Percentiles rank a stretch among this genome's conserved stretches.
Conservation (phyloP, 148 eudicot species). For the Arbutus unedo region DNA sequence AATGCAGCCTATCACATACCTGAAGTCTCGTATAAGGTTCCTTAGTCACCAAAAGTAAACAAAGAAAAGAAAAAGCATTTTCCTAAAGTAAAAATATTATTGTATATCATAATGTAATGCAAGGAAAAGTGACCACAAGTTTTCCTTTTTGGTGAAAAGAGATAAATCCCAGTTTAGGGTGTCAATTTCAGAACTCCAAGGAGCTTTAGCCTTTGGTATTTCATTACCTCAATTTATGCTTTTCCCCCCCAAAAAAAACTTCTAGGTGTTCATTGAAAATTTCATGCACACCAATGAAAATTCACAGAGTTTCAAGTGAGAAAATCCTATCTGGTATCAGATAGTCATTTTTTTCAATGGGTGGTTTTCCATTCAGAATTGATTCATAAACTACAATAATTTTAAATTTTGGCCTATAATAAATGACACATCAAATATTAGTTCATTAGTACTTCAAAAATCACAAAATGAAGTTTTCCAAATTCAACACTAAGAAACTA, state of each 20-base stretch:
- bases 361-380: not conserved
- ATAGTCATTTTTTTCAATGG: not conserved
- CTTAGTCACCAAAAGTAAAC: not conserved
- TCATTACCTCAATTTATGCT: not conserved
- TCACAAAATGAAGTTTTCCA: not conserved
- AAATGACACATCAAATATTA: not conserved
- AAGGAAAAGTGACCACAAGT: not conserved
- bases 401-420: no score
- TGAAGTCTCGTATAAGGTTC: not conserved
- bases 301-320: not conserved
- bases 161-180: not conserved
- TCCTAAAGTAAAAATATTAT: not conserved
- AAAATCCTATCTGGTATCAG: not conserved
- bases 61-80: not conserved
- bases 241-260: not conserved
- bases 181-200: not conserved
- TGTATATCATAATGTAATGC: not conserved
- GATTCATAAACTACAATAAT: not conserved
- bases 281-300: not conserved
- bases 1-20: not conserved
- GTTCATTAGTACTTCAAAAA: not conserved
- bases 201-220: not conserved
- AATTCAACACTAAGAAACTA: not conserved
- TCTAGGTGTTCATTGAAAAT: not conserved
- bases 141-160: not conserved